phyloP scores from a whole-genome alignment of 192 early-diverging fungal genomes.

The Linderina pennispora region DNA sequence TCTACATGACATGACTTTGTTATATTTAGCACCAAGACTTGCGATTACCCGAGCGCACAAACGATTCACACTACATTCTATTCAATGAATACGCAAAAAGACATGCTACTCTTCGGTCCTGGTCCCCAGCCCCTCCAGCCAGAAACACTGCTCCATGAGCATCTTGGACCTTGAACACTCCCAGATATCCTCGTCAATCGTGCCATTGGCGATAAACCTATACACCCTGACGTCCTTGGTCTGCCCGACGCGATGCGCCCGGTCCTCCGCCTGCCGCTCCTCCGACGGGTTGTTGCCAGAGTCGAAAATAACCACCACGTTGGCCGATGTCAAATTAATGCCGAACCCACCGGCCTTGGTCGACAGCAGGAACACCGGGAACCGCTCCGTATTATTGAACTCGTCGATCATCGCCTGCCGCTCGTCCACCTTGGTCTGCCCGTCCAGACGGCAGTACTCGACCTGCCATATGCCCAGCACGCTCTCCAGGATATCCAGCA shows the following conservation, averaged over 20 bases:
- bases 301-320: slow-evolving; percentile 71
- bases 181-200: slow-evolving; percentile 57
- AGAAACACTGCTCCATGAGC: slow-evolving; percentile 41
- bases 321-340: slow-evolving; percentile 72
- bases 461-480: slow-evolving; percentile 49
- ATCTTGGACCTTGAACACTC: slow-evolving; percentile 33
- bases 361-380: slow-evolving; percentile 65
- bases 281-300: slow-evolving; percentile 87
- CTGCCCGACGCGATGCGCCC: slow-evolving; percentile 86
- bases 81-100: no score
- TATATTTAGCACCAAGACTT: no score
- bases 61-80: no score
- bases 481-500: slow-evolving; percentile 76
- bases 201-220: slow-evolving; percentile 57
- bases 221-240: slow-evolving; percentile 70
- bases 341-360: slow-evolving; percentile 81
- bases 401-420: slow-evolving; percentile 73
- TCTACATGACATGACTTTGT: no score
- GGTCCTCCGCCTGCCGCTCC: slow-evolving; percentile 78
- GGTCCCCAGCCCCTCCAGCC: no score
- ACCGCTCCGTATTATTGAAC: slow-evolving; percentile 52
- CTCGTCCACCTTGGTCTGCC: slow-evolving; percentile 59
- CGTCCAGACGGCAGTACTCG: slow-evolving; percentile 55
- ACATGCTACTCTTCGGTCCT: no score
- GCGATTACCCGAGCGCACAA: no score